Conservation (phyloP, 345 rosid genomes). For the Lumnitzera littorea region DNA sequence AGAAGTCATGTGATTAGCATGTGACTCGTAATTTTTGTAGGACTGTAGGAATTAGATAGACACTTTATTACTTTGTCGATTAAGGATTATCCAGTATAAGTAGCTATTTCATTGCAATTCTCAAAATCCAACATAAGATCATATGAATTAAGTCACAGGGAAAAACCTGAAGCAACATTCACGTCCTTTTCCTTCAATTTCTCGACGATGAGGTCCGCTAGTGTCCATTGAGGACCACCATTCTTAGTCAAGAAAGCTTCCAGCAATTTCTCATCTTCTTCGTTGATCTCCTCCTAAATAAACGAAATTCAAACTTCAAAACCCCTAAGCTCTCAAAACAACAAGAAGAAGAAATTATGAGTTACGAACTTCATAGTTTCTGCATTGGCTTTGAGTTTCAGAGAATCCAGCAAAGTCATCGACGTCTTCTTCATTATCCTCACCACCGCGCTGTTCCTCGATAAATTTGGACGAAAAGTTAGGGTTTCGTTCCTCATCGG, state of each 20-base stretch:
- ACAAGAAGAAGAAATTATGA: background rate
- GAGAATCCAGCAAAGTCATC: conserved; percentile 56
- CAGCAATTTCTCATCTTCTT: conserved; percentile 73
- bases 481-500: conserved; percentile 26
- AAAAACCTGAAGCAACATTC: conserved; percentile 53
- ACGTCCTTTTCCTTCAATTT: conserved; percentile 59
- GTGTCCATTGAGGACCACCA: conserved; percentile 61
- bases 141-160: background rate
- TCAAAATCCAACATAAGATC: background rate
- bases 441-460: conserved; percentile 24
- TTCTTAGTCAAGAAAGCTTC: conserved; percentile 71
- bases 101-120: background rate
- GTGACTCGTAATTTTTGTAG: no score
- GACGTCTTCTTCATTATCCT: conserved; percentile 43
- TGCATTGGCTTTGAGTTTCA: conserved; percentile 53
- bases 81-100: no score
- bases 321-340: background rate
- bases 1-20: no score
- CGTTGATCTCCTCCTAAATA: conserved; percentile 61
- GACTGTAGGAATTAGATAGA: no score
- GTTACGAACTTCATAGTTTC: conserved; percentile 40
- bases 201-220: conserved; percentile 64
- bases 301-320: background rate
- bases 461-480: conserved; percentile 23
- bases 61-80: no score